Evolutionary conservation across 2,329 filamentous ascomycete species (phyloP), one percentile per base, ranked within the genome.

Genomic region (Endothia cerciana): DNA sequence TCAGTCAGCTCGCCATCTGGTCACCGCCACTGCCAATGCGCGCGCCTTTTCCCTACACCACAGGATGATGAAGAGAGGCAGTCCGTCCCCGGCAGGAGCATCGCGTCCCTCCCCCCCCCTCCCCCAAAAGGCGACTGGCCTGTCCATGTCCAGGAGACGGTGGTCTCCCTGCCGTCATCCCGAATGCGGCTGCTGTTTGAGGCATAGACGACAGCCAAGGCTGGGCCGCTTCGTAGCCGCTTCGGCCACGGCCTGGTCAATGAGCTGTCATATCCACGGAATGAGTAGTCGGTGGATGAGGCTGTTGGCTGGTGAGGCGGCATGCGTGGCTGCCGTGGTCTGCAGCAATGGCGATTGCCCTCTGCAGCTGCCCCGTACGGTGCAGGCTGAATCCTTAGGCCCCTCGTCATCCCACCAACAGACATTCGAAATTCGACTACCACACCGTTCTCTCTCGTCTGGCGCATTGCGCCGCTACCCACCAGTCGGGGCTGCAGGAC

Each of bases 141-240:
- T 33, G 33, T n/a, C 60, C 41, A 17, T 65, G 41, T 41, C n/a
- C 7, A 10, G 41, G n/a, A 22, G 53, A 38, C 8, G 22, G 22
- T 49, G 19, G 22, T 53, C 19, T 43, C 51, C 33, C 51, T 59
- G 64, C 49, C 64, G 60, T 51, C 61, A 43, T 58, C 53, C 64
- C 60, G 33, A 41, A 63, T 63, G 64, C 64, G 60, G 64, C 64
- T 65, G 64, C 63, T 65, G 41, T 58, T 43, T 53, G 56, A 60
- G 41, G 64, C 64, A 62, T 62, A 41, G 59, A 63, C 59, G 62
- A 57, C 43, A 61, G 45, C 51, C 51, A 55, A n/a, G 30, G 51
- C 19, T 55, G 51, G 33, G n/a, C n/a, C 36, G 17, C 41, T 36
- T 36, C 51, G 30, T 10, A 33, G 51, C 17, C 7, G 6, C 19